Evolutionary conservation across 176 grass and related monocot species (phyloP), one percentile per base, ranked within the genome.

Genomic region (Tillandsia leiboldiana): DNA sequence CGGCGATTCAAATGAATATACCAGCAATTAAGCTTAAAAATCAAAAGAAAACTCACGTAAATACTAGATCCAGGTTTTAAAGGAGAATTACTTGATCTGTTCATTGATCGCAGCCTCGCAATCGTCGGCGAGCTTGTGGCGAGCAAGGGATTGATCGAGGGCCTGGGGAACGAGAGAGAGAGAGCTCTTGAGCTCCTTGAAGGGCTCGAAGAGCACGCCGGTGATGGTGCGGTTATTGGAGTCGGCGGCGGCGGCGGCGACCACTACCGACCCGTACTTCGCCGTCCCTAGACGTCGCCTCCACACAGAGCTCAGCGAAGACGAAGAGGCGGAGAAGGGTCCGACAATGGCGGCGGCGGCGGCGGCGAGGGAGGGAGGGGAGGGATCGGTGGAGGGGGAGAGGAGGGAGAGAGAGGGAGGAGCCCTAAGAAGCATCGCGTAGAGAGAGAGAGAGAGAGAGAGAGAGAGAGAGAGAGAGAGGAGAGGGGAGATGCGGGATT

Each of bases 71-170:
- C 2, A 28, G 47, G 47, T 10, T 57, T 54, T 26, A 66, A 65
- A 51, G 2, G 9, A 50, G 8, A 22, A 5, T 51, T 7, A 94
- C 90, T 92, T 96, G 83, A 96, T 96, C 86, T 92, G 93, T 66
- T 85, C 73, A 75, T 92, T 96, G 74, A 96, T 73, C 7, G 93
- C 89, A 2, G 83, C 89, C 86, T 96, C 85, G 49, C 86, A 90
- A 0, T 90, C 83, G 48, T 87, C 86, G 33, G 71, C 70, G 68
- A 69, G 92, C 79, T 85, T 96, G 14, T 96, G 87, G 14, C 91
- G 76, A 0, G 89, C 93, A 11, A 97, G 79, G 1, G 89, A 92
- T 64, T 65, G 53, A 27, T 75, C 79, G 53, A 73, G 15, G 14
- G 4, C 70, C 81, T 90, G 81, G 9, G 93, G 86, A 28, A 97